Percentiles rank a stretch among this genome's conserved stretches.
These are phyloP conservation scores for Dactylellina drechsleri DNA, from an alignment of 2,329 filamentous ascomycete species.

Conservation along the genomic window DNA sequence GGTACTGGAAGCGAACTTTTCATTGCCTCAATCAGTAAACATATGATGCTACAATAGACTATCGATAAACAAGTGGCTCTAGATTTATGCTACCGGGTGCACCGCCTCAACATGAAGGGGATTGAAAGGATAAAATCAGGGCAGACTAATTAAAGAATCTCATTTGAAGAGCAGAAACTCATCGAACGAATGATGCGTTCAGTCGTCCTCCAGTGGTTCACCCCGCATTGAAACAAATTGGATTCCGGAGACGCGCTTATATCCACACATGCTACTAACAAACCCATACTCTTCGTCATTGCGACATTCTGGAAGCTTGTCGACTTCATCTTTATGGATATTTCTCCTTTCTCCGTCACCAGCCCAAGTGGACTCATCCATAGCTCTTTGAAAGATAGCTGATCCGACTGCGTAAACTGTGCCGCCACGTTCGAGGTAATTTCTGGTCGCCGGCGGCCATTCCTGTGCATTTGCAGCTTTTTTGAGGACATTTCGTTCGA, in stretches of 20 bases:
- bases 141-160: too few species aligned
- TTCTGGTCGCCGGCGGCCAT: constrained; percentile 16
- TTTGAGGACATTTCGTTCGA: constrained; percentile 56
- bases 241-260: background rate
- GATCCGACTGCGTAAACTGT: constrained; percentile 59
- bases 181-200: too few species aligned
- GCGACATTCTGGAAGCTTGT: constrained; percentile 59
- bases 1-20: too few species aligned
- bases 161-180: too few species aligned
- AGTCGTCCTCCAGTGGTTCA: too few species aligned
- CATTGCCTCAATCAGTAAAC: too few species aligned
- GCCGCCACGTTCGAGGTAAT: constrained; percentile 60
- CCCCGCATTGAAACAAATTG: background rate
- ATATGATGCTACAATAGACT: too few species aligned
- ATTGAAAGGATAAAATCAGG: too few species aligned
- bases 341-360: constrained; percentile 58
- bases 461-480: constrained; percentile 12
- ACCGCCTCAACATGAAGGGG: too few species aligned
- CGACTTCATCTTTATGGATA: constrained; percentile 55
- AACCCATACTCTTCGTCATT: constrained; percentile 62
- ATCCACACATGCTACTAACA: constrained; percentile 59
- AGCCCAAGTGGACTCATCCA: constrained; percentile 58
- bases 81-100: too few species aligned
- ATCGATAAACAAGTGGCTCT: too few species aligned
- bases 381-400: constrained; percentile 58